A percentile compares a stretch with the other conserved stretches of the same genome.
Conservation (phyloP, 306 rosid species). For the Quercus rubra region DNA sequence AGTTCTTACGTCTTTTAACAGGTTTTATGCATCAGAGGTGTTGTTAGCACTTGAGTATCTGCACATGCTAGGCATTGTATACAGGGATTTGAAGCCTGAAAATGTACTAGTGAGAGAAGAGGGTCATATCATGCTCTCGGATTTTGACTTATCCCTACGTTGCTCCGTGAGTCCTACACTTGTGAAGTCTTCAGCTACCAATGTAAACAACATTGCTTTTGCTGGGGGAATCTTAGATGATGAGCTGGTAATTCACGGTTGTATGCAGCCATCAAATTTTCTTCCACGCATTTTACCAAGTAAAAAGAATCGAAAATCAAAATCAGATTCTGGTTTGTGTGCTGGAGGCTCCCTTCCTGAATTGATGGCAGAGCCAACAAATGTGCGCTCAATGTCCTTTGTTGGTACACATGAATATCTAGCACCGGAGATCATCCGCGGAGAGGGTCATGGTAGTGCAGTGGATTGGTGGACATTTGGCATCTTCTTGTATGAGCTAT, state of each 20-base stretch:
- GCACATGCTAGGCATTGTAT: constrained; percentile 95
- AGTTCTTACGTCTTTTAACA: constrained; percentile 28
- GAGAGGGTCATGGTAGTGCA: constrained; percentile 95
- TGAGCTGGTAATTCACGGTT: constrained; percentile 41
- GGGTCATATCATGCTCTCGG: constrained; percentile 97
- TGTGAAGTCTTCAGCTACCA: constrained; percentile 70
- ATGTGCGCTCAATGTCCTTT: constrained; percentile 91
- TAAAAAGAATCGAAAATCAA: constrained; percentile 75
- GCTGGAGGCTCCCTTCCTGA: constrained; percentile 69
- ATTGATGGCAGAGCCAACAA: constrained; percentile 87
- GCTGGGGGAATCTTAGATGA: constrained; percentile 34
- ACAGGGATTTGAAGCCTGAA: constrained; percentile 89
- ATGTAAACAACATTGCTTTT: constrained; percentile 15
- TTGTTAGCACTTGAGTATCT: constrained; percentile 88
- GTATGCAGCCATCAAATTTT: constrained; percentile 59
- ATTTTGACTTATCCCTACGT: constrained; percentile 85
- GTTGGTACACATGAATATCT: constrained; percentile 92
- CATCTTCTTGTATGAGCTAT: constrained; percentile 80
- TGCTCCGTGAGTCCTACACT: constrained; percentile 81
- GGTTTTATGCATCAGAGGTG: constrained; percentile 82
- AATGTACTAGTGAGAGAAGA: constrained; percentile 81
- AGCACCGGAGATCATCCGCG: constrained; percentile 89
- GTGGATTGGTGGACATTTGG: constrained; percentile 98
- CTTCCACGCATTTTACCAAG: constrained; percentile 74
- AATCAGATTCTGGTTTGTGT: constrained; percentile 71